These are phyloP conservation scores for Salmacisia buchloeana DNA, from an alignment of 1,284 basidiomycete genomes.

Conservation along the genomic window DNA sequence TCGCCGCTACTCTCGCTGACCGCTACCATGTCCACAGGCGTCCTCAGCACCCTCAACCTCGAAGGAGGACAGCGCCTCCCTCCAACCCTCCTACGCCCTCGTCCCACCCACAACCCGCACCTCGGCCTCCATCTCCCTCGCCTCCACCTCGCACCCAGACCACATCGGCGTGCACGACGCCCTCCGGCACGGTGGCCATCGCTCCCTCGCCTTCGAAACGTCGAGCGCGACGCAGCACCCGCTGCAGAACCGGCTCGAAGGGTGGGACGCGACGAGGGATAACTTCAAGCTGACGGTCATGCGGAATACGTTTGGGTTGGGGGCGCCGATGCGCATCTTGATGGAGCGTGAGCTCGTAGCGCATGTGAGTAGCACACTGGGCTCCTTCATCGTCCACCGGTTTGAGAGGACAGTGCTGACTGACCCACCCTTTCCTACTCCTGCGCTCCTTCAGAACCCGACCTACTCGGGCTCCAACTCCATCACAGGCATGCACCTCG, in stretches of 20 bases:
- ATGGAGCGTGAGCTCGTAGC: conserved; percentile 89
- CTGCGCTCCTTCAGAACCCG: conserved; percentile 13
- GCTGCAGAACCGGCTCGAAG: conserved; percentile 43
- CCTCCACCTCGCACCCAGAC: conserved; percentile 36
- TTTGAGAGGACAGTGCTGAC: too few species aligned
- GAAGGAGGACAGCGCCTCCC: neutral
- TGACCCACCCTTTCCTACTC: neutral
- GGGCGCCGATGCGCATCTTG: conserved; percentile 76
- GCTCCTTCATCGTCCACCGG: neutral
- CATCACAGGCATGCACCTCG: conserved; percentile 41
- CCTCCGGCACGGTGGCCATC: conserved; percentile 37
- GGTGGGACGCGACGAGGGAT: conserved; percentile 85
- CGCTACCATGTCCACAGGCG: too few species aligned
- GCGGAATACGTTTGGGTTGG: conserved; percentile 77
- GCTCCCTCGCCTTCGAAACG: conserved; percentile 32
- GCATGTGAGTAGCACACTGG: conserved; percentile 57
- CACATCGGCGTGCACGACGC: conserved; percentile 44
- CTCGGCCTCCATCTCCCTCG: conserved; percentile 21
- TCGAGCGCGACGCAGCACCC: conserved; percentile 32
- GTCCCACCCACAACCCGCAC: conserved; percentile 25
- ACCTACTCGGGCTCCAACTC: conserved; percentile 23
- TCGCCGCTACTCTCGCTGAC: too few species aligned
- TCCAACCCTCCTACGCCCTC: conserved; percentile 19
- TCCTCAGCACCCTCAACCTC: too few species aligned
- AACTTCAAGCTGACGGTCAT: conserved; percentile 78